Evolutionary conservation across 345 rosid species (phyloP), one percentile per base, ranked within the genome.

Genomic region (Turritis glabra): DNA sequence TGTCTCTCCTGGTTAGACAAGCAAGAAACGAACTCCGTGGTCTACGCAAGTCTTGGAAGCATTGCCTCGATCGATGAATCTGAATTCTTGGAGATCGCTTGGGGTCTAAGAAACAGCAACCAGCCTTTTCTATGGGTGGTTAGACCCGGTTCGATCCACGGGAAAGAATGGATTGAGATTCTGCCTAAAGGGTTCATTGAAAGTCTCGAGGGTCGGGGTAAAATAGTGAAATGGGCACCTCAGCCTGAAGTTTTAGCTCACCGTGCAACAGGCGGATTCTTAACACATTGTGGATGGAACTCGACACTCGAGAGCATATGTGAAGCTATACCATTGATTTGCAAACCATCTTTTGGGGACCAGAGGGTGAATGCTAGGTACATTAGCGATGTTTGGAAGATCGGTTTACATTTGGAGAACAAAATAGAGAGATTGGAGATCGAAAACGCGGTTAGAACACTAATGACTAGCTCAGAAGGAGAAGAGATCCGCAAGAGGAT

Each of bases 91-190:
- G 96, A 82, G 79, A 55, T 90, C 10, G 93, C 93, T 46, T 85
- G 86, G 82, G 88, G 88, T 7, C 48, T 93, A 22, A 84, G 85
- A 72, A 82, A 80, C 54, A 80, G 89, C 63, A 66, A 68, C 40
- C 75, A 80, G 15, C 85, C 92, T 9, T 93, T 93, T 58, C 67
- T 90, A 47, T 93, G 96, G 98, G 88, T 89, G 67, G 79, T 89
- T 50, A 80, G 89, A 68, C 93, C 89, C 0, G 82, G 88, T 56
- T 70, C 56, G 1, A 71, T 88, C 61, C 67, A 8, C 0, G 80
- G 79, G 3, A 50, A 59, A 0, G 64, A 80, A 17, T 79, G 83
- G 84, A 77, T 82, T 2, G 83, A 80, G 69, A 47, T 21, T 78
- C 44, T 78, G 0, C 78, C 81, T 33, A 43, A 78, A 60, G 74